phyloP scores from a whole-genome alignment of 345 rosid species.

The Gossypium herbaceum region DNA sequence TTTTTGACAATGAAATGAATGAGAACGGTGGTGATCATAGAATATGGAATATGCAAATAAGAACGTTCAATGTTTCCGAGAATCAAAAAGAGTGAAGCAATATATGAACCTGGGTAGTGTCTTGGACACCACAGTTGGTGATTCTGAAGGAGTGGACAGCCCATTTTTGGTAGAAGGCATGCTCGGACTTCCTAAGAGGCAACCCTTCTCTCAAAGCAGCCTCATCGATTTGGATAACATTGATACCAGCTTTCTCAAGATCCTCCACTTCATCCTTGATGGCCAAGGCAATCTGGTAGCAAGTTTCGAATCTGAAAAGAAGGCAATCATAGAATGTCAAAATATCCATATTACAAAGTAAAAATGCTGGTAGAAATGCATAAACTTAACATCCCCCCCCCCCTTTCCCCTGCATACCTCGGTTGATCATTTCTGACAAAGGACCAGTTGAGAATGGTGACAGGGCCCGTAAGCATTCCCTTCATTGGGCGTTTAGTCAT shows the following conservation, averaged over 20 bases:
- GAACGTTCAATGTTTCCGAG: not conserved
- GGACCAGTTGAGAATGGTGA: constrained; percentile 98
- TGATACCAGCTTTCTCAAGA: constrained; percentile 86
- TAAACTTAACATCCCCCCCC: not conserved
- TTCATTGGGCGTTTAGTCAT: constrained; percentile 97
- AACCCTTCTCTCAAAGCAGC: constrained; percentile 97
- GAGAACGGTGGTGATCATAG: not conserved
- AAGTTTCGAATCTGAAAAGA: constrained; percentile 67
- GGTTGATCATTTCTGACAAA: constrained; percentile 97
- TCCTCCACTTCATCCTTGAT: constrained; percentile 98
- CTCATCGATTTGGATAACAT: constrained; percentile 90
- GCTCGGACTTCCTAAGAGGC: constrained; percentile 96
- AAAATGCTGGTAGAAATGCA: not conserved
- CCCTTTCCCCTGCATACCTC: constrained; percentile 40
- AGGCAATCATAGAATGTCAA: not conserved
- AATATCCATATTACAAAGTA: not conserved
- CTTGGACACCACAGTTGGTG: constrained; percentile 81
- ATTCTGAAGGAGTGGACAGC: constrained; percentile 99
- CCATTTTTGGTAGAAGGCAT: constrained; percentile 96
- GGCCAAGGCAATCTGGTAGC: constrained; percentile 97
- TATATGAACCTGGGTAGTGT: constrained; percentile 74
- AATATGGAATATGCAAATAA: not conserved
- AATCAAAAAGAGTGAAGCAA: not conserved
- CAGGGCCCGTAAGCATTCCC: constrained; percentile 99
- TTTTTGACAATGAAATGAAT: not conserved